Evolutionary conservation across 78 protist genomes (phyloP), one percentile per base, ranked within the genome.

Genomic region (Bigelowiella natans): DNA sequence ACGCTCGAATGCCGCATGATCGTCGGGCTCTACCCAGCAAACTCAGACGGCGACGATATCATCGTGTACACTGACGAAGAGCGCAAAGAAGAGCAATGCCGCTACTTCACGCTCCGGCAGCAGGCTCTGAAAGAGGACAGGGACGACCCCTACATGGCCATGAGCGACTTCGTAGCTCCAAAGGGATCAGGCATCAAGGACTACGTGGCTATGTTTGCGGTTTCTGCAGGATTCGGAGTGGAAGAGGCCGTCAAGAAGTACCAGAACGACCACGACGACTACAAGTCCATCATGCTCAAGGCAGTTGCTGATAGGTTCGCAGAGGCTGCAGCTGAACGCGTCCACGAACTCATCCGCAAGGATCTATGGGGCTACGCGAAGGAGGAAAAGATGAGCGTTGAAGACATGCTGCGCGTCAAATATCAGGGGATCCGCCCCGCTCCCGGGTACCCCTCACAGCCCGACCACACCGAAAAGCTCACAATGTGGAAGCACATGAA

Each of bases 351-450:
- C 31, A 96, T 98, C 38, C 94, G 99, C 63, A 88, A 26, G 36
- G 93, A 95, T 37, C 40, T 82, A 63, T 98, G 99, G 99, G 99
- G 97, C 11, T 98, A 96, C 51, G 94, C 94, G 26, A 31, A 87
- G 40, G 91, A 90, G 36, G 97, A 97, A 92, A 28, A 37, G 1
- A 87, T 96, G 38, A 26, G 39, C 39, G 36, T 93, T 1, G 97
- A 93, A 1, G 98, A 95, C 64, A 31, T 96, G 83, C 93, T 95
- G 91, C 92, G 94, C 90, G 83, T 96, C 36, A 85, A 91, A 92
- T 96, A 97, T 93, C 91, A 91, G 40, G 99, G 99, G 86, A 98
- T 98, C 90, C 94, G 99, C 1, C 99, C 99, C 0, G 99, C 99
- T 0, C 98, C 98, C 0, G 99, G 99, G 37, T 51, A 98, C 88